These are phyloP conservation scores for Torulaspora globosa DNA, from an alignment of 1,139 yeast species.

Conservation along the genomic window DNA sequence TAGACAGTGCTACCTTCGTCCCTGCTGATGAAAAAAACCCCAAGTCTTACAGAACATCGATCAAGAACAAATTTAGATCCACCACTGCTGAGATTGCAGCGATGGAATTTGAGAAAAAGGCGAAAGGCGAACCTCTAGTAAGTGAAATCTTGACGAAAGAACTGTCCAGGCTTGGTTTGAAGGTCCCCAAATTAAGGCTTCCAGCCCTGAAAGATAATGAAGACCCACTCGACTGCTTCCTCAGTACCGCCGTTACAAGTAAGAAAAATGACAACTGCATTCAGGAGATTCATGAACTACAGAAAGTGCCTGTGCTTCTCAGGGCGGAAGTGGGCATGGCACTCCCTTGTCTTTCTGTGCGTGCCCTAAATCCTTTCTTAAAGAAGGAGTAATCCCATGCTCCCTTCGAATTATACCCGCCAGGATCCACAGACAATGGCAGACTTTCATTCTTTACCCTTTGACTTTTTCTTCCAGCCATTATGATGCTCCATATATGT, in stretches of 20 bases:
- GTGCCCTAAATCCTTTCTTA: slow-evolving; percentile 84
- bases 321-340: slow-evolving; percentile 95
- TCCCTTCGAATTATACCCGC: background rate
- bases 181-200: slow-evolving; percentile 48
- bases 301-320: slow-evolving; percentile 75
- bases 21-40: slow-evolving; percentile 85
- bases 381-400: slow-evolving; percentile 15
- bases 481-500: background rate
- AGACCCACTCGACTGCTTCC: slow-evolving; percentile 51
- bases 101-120: slow-evolving; percentile 22
- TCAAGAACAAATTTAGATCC: slow-evolving; percentile 72
- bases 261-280: slow-evolving; percentile 58
- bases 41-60: slow-evolving; percentile 69
- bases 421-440: background rate
- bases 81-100: slow-evolving; percentile 68
- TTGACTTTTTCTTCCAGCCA: background rate
- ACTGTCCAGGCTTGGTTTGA: slow-evolving; percentile 48
- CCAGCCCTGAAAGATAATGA: slow-evolving; percentile 38
- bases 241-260: slow-evolving; percentile 53
- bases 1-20: slow-evolving; percentile 84
- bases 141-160: slow-evolving; percentile 46
- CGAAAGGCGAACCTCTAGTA: slow-evolving; percentile 30
- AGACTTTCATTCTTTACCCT: background rate
- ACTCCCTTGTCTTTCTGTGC: slow-evolving; percentile 87
- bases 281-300: slow-evolving; percentile 77